Evolutionary conservation across 2,329 filamentous ascomycete genomes (phyloP), one percentile per base, ranked within the genome.

Genomic region (Paracorniculantispora psalliotae): DNA sequence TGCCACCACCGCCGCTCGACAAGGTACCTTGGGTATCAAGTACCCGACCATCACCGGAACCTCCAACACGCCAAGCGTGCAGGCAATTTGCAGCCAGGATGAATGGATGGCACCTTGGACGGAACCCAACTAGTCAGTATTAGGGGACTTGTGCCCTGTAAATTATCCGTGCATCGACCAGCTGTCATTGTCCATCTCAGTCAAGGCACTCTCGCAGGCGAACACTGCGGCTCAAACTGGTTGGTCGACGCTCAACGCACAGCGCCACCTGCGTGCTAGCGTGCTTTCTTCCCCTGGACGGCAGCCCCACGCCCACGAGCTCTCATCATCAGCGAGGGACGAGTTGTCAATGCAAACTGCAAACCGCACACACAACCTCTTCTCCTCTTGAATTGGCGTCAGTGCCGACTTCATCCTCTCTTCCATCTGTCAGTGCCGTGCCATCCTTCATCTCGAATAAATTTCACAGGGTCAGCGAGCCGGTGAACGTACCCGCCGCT

Each of bases 1-100:
- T 56, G 43, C 53, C 43, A 39, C 53, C 41, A 19, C 43, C 30
- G 23, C 44, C 33, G 35, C 52, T 28, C 28, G 17, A 17, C 39
- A 37, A 41, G 37, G 35, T 23, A 57, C n/a, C n/a, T n/a, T n/a
- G n/a, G n/a, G n/a, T n/a, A n/a, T n/a, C n/a, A n/a, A n/a, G n/a
- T n/a, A n/a, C 54, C 46, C 23, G 41, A 21, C 52, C 15, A 19
- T 37, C 21, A 57, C 46, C 46, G 55, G 46, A 57, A 51, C 55
- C 55, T 57, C 46, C 46, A 57, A 57, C 55, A 50, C 55, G 52
- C 43, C 43, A 48, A 50, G 46, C 17, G 33, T 28, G 35, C 12
- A 48, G 54, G 30, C 48, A 35, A 51, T 51, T 35, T 25, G 30
- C 30, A 28, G 25, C 44, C 19, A 33, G 39, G 23, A 56, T 48